Conservation (phyloP, 75 land plant species). For the Gnetum montanum region DNA sequence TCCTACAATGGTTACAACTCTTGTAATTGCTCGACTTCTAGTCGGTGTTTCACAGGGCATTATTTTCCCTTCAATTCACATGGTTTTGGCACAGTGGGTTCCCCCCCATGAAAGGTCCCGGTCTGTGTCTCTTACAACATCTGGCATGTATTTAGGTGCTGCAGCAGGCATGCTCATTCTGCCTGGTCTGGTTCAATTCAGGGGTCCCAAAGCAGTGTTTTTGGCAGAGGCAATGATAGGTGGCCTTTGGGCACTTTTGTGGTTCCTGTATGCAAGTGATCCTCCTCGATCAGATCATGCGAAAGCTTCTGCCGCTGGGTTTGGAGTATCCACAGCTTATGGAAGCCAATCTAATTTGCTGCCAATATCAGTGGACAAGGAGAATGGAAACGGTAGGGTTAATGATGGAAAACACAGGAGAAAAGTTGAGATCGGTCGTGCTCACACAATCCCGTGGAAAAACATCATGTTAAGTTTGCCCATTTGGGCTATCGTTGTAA, state of each 20-base stretch:
- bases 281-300: constrained; percentile 58
- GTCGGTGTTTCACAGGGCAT: constrained; percentile 87
- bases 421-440: constrained; percentile 20
- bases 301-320: constrained; percentile 49
- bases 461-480: constrained; percentile 53
- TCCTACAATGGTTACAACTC: constrained; percentile 18
- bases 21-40: constrained; percentile 49
- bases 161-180: constrained; percentile 73
- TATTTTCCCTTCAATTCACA: constrained; percentile 82
- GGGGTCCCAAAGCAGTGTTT: constrained; percentile 67
- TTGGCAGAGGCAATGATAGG: constrained; percentile 61
- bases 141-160: constrained; percentile 90
- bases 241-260: constrained; percentile 53
- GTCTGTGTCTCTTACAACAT: constrained; percentile 81
- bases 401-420: constrained; percentile 11
- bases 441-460: constrained; percentile 56
- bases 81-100: constrained; percentile 87
- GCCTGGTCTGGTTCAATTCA: constrained; percentile 50
- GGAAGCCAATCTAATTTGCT: constrained; percentile 12
- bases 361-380: constrained; percentile 19
- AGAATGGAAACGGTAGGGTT: constrained; percentile 3
- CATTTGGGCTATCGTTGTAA: constrained; percentile 85
- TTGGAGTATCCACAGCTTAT: constrained; percentile 29
- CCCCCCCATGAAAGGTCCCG: constrained; percentile 85
- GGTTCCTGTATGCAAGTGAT: constrained; percentile 56